Conservation (phyloP, 2,329 filamentous ascomycete species). For the Diplodia scrobiculata region DNA sequence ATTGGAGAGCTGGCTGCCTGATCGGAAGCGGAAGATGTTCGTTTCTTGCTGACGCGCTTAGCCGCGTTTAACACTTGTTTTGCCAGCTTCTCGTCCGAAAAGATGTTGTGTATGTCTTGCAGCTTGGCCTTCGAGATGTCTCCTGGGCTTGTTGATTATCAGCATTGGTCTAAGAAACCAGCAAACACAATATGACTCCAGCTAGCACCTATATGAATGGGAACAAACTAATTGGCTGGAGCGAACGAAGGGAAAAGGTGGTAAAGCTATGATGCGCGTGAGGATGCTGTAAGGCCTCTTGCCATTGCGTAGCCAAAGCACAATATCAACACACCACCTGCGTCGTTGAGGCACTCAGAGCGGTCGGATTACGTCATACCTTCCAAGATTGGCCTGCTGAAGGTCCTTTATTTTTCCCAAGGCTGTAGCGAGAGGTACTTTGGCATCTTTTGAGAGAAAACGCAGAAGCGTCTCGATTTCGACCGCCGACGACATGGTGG, state of each 20-base stretch:
- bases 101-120: slow-evolving; percentile 48
- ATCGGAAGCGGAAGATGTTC: slow-evolving; percentile 43
- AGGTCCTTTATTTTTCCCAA: slow-evolving; percentile 60
- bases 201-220: background rate
- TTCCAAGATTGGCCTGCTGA: slow-evolving; percentile 51
- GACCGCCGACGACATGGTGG: slow-evolving; percentile 40
- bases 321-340: no score
- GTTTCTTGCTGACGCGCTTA: slow-evolving; percentile 60
- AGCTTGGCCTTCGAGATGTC: slow-evolving; percentile 54
- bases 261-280: background rate
- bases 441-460: slow-evolving; percentile 61
- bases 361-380: slow-evolving; percentile 28
- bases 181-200: background rate
- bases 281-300: no score
- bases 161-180: background rate
- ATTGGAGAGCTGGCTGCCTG: slow-evolving; percentile 37
- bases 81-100: slow-evolving; percentile 57
- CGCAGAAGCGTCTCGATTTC: slow-evolving; percentile 55
- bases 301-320: no score
- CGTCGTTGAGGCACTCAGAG: background rate
- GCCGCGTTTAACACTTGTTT: slow-evolving; percentile 61
- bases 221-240: background rate
- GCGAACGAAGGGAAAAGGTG: background rate
- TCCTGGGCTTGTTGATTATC: slow-evolving; percentile 43
- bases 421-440: slow-evolving; percentile 57